These are phyloP conservation scores for Centella asiatica DNA, from an alignment of 129 eudicot species.

Conservation along the genomic window DNA sequence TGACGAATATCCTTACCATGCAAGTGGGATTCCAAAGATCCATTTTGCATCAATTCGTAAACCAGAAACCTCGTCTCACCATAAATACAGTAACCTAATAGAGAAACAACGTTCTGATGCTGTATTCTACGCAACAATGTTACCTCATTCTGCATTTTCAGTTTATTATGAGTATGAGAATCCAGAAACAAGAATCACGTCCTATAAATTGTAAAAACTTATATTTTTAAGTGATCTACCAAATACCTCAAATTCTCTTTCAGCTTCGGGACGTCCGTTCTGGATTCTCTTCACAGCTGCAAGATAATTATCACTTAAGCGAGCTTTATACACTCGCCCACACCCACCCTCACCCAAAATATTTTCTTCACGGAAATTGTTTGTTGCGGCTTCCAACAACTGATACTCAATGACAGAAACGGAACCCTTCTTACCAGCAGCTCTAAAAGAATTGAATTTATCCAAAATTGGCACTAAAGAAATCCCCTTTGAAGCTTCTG, in stretches of 20 bases:
- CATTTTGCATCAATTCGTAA: conserved; percentile 84
- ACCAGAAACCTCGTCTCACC: conserved; percentile 59
- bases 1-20: conserved; percentile 48
- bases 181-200: conserved; percentile 9
- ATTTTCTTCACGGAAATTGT: conserved; percentile 59
- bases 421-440: conserved; percentile 62
- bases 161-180: not conserved
- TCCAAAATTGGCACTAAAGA: conserved; percentile 58
- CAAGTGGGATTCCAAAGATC: conserved; percentile 73
- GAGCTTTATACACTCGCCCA: conserved; percentile 74
- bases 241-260: conserved; percentile 72
- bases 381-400: conserved; percentile 64
- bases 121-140: conserved; percentile 67
- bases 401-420: conserved; percentile 56
- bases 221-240: not conserved
- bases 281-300: conserved; percentile 66
- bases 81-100: conserved; percentile 72
- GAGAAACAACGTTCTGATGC: conserved; percentile 77
- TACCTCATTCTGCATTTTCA: conserved; percentile 79
- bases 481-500: conserved; percentile 61
- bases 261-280: conserved; percentile 44
- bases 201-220: not conserved
- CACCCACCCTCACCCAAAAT: conserved; percentile 56
- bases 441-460: conserved; percentile 49
- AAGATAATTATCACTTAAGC: conserved; percentile 41